These are phyloP conservation scores for Lophiostoma macrostomum DNA, from an alignment of 495 filamentous ascomycete species.

Conservation along the genomic window DNA sequence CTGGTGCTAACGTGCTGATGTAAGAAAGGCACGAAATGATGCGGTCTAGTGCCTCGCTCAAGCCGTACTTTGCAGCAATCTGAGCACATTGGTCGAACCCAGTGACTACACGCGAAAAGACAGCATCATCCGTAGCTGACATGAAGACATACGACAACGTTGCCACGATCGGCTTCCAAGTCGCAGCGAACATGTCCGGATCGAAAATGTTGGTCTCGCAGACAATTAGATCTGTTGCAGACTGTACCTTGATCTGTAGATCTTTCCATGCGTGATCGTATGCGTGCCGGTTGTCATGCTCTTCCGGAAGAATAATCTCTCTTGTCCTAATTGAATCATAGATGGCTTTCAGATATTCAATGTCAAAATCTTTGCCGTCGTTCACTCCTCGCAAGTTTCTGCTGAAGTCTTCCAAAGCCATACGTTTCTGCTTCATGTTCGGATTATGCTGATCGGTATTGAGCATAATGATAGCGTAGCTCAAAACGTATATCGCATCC, in stretches of 20 bases:
- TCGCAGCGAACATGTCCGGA: conserved; percentile 94
- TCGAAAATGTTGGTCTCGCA: conserved; percentile 95
- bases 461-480: conserved; percentile 93
- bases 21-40: conserved; percentile 84
- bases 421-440: conserved; percentile 78
- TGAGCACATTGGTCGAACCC: conserved; percentile 96
- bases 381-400: conserved; percentile 89
- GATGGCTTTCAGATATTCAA: conserved; percentile 81
- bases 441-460: conserved; percentile 97
- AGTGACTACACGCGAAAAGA: conserved; percentile 87
- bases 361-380: conserved; percentile 74
- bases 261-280: conserved; percentile 98
- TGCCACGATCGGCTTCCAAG: conserved; percentile 91
- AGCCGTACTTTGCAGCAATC: conserved; percentile 80
- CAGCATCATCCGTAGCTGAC: conserved; percentile 96
- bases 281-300: conserved; percentile 92
- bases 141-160: conserved; percentile 98
- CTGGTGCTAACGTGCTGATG: conserved; percentile 81
- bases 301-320: conserved; percentile 95
- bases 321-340: conserved; percentile 87
- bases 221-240: conserved; percentile 66
- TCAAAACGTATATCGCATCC: conserved; percentile 86
- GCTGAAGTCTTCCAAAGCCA: conserved; percentile 76
- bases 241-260: conserved; percentile 79
- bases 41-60: conserved; percentile 85